Evolutionary conservation across 495 filamentous ascomycete species (phyloP), one percentile per base, ranked within the genome.

Genomic region (Lepraria neglecta): DNA sequence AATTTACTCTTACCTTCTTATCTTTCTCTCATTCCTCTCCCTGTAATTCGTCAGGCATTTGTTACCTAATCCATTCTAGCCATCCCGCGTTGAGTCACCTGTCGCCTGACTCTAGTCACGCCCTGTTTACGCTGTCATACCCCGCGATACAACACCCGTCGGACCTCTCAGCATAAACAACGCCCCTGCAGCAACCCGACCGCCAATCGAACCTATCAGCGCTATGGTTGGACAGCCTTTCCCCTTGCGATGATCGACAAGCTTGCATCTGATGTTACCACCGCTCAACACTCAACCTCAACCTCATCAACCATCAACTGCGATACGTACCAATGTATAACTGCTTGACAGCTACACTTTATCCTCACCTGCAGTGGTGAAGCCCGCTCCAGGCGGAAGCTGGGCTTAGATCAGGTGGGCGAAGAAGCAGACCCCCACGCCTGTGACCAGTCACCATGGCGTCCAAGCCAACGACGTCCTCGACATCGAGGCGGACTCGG

Each of bases 321-420:
- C 58, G 51, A 58, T 19, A 24, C 24, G 31, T 65, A 68, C 68
- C 70, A 59, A 80, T 79, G 78, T 73, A 64, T 68, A 79, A 79
- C 70, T 57, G 63, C 62, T 57, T 78, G 28, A 78, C 77, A 27
- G 63, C 76, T 17, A 73, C 65, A 31, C 68, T 78, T 21, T 78
- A 77, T 65, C 76, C 76, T 58, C 77, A 78, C 59, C 65, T 77
- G 58, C 67, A 68, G 61, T 72, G 78, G 77, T 80, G 74, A 71
- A 64, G 19, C 27, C 59, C 35, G 27, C 28, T 45, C n/a, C 5
- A 12, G 17, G 21, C 24, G 31, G 48, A 38, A 55, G 19, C 19
- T 53, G 11, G 40, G 17, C 24, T 19, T 55, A 47, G 57, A 64
- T 57, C 65, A 61, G 59, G 43, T 56, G 59, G 3, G 30, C 51